Evolutionary conservation across 2,329 filamentous ascomycete genomes (phyloP).

Genomic region (Byssochlamys sp.): DNA sequence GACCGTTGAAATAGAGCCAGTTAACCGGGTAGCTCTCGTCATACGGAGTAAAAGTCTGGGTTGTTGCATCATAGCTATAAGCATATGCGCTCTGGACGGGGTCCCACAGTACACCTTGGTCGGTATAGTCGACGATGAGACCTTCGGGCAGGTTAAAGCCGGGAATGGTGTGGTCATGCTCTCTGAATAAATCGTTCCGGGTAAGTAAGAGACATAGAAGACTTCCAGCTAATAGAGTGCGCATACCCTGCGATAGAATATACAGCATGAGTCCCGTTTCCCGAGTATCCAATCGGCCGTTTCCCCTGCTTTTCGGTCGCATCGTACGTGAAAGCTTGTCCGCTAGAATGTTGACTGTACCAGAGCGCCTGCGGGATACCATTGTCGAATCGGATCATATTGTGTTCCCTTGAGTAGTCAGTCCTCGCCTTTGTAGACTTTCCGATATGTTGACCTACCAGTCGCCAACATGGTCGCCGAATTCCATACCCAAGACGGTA

Average conservation of each 20-base stretch:
- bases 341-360: conserved; percentile 54
- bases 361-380: conserved; percentile 48
- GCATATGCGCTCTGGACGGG: conserved; percentile 47
- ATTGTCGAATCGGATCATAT: conserved; percentile 55
- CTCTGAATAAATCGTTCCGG: conserved; percentile 21
- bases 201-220: background rate
- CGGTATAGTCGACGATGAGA: conserved; percentile 47
- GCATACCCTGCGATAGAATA: conserved; percentile 47
- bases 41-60: conserved; percentile 40
- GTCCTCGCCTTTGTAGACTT: background rate
- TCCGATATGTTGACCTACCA: conserved; percentile 33
- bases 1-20: conserved; percentile 49
- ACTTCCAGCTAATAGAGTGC: background rate
- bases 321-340: conserved; percentile 53
- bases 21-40: conserved; percentile 38
- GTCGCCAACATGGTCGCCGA: conserved; percentile 55
- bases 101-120: conserved; percentile 52
- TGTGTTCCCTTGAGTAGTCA: conserved; percentile 46
- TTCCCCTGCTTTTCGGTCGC: conserved; percentile 45
- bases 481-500: conserved; percentile 39
- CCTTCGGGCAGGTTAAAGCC: conserved; percentile 47
- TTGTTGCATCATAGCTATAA: conserved; percentile 43
- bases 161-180: conserved; percentile 56
- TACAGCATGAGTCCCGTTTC: conserved; percentile 55
- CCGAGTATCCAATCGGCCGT: conserved; percentile 49